A percentile compares a stretch with the other conserved stretches of the same genome.
Conservation (phyloP, 495 filamentous ascomycete species). For the Aspergillus wentii region DNA sequence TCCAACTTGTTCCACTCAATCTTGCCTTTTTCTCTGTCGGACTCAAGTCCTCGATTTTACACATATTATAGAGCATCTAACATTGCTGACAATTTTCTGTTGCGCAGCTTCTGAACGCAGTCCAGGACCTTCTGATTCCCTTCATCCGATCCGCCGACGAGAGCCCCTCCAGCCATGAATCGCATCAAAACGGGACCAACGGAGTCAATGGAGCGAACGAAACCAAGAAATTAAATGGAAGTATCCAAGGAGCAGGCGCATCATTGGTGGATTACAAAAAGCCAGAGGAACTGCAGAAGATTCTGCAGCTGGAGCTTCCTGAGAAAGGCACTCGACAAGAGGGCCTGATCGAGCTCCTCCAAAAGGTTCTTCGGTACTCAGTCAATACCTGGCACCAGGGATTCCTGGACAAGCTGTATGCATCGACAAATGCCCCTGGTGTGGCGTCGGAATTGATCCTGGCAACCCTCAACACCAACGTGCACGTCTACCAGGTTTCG, state of each 20-base stretch:
- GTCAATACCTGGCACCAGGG: conserved; percentile 98
- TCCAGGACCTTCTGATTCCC: conserved; percentile 69
- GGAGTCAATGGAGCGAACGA: too few species aligned
- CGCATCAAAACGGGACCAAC: conserved; percentile 42
- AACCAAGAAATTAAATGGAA: conserved; percentile 28
- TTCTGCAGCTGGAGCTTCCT: conserved; percentile 64
- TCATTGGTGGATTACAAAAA: conserved; percentile 64
- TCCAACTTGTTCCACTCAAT: neutral
- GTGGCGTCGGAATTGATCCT: conserved; percentile 80
- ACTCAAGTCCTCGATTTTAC: too few species aligned
- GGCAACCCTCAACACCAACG: conserved; percentile 80
- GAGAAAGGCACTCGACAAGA: conserved; percentile 61
- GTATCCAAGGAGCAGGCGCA: conserved; percentile 44
- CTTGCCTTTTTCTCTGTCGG: conserved; percentile 1
- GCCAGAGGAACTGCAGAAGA: conserved; percentile 61
- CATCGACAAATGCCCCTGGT: conserved; percentile 78
- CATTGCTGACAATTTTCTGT: conserved; percentile 2
- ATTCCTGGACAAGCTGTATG: conserved; percentile 90
- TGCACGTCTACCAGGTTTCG: conserved; percentile 87
- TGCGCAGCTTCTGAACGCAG: conserved; percentile 62
- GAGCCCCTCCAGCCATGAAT: conserved; percentile 41
- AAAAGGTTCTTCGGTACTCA: conserved; percentile 68
- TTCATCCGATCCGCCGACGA: conserved; percentile 75
- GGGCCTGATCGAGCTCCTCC: conserved; percentile 61
- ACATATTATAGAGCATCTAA: too few species aligned